These are phyloP conservation scores for Multifurca ochricompacta DNA, from an alignment of 768 basidiomycete species.

Conservation along the genomic window DNA sequence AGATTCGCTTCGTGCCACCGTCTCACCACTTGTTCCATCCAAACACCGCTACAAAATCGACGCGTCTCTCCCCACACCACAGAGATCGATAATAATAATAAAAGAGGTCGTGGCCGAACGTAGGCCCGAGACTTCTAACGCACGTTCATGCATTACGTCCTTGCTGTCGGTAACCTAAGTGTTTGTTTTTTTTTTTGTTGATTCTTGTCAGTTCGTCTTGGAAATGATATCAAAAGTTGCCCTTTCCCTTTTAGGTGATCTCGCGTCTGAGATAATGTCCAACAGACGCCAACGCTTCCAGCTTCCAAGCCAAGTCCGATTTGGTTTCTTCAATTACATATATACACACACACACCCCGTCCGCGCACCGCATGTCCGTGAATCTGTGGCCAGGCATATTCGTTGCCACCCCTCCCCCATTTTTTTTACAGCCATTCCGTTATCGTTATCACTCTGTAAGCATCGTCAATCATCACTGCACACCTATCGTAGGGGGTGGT, in stretches of 20 bases:
- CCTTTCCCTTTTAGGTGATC: slow-evolving; percentile 1
- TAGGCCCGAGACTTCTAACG: not conserved
- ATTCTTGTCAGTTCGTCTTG: not conserved
- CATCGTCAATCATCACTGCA: too few relatives aligned
- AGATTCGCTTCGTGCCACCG: not conserved
- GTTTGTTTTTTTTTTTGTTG: not conserved
- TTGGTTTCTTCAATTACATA: too few relatives aligned
- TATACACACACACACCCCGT: too few relatives aligned
- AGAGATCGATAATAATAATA: not conserved
- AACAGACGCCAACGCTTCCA: not conserved
- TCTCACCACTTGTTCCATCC: not conserved
- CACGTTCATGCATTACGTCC: not conserved
- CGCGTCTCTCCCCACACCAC: not conserved
- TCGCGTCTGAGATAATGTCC: not conserved
- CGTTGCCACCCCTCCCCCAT: not conserved
- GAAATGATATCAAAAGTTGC: not conserved
- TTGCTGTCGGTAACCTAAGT: not conserved
- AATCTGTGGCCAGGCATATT: not conserved
- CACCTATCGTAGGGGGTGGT: too few relatives aligned
- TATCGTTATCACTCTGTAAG: too few relatives aligned
- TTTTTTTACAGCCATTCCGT: too few relatives aligned
- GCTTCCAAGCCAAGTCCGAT: not conserved
- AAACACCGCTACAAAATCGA: not conserved
- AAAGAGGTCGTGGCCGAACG: not conserved
- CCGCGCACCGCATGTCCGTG: not conserved